Conservation (phyloP, 352 stramenopile species). For the Albugo candida region DNA sequence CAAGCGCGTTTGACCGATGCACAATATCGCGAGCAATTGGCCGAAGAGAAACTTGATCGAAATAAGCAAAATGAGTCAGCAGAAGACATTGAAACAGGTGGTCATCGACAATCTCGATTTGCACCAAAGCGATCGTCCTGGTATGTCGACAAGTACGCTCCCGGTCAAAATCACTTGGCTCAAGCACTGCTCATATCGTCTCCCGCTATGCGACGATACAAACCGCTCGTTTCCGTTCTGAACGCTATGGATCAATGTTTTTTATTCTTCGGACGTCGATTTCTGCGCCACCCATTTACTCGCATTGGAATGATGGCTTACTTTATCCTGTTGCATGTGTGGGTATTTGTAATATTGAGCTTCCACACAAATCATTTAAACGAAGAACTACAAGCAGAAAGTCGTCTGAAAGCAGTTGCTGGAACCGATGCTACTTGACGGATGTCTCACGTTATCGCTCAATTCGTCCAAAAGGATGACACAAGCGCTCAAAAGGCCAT, state of each 20-base stretch:
- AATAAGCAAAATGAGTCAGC: conserved; percentile 42
- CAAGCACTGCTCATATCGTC: conserved; percentile 38
- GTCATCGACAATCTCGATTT: conserved; percentile 8
- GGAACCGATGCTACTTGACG: no score
- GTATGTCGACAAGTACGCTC: not conserved
- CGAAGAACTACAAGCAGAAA: conserved; percentile 19
- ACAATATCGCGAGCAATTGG: conserved; percentile 18
- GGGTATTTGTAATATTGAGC: conserved; percentile 70
- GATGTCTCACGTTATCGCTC: no score
- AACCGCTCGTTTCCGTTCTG: conserved; percentile 33
- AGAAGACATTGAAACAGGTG: conserved; percentile 40
- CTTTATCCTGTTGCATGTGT: conserved; percentile 62
- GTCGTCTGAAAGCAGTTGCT: not conserved
- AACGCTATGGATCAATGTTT: conserved; percentile 55
- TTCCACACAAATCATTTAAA: conserved; percentile 77
- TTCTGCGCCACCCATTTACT: conserved; percentile 51
- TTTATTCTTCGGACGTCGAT: conserved; percentile 57
- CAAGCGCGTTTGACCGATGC: conserved; percentile 44
- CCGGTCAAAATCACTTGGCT: conserved; percentile 32
- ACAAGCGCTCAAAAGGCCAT: conserved; percentile 14
- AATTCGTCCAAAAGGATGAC: not conserved
- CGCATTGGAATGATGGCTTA: conserved; percentile 58
- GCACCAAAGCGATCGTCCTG: not conserved
- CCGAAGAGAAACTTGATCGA: conserved; percentile 36
- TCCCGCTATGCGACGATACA: conserved; percentile 48